Evolutionary conservation across 2,329 filamentous ascomycete species (phyloP).

Genomic region (Hypoxylon sp.): DNA sequence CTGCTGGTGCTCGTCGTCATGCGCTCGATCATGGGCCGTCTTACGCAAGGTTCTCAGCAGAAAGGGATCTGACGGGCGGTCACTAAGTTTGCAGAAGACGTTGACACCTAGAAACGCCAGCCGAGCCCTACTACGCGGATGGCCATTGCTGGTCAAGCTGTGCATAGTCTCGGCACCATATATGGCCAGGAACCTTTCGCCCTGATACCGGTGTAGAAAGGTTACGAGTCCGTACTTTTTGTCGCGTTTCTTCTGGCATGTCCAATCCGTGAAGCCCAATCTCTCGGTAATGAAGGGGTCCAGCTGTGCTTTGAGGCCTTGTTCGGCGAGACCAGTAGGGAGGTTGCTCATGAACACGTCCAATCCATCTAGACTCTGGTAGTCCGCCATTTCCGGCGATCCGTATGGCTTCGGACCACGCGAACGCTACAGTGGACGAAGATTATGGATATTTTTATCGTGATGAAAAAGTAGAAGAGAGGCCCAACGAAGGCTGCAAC

Average conservation of each 20-base stretch:
- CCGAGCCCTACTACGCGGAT: slow-evolving; percentile 29
- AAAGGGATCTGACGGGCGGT: slow-evolving; percentile 46
- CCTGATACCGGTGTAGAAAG: slow-evolving; percentile 53
- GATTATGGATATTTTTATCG: no score
- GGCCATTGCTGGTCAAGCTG: slow-evolving; percentile 6
- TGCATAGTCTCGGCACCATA: slow-evolving; percentile 27
- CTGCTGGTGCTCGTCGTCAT: slow-evolving; percentile 37
- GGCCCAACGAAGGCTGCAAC: background rate
- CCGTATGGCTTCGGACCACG: slow-evolving; percentile 20
- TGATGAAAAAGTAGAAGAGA: no score
- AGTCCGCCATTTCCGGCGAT: background rate
- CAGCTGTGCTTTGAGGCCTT: slow-evolving; percentile 51
- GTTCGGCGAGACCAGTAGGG: slow-evolving; percentile 51
- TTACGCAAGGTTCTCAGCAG: slow-evolving; percentile 49
- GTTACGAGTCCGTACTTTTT: slow-evolving; percentile 51
- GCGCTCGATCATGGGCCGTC: slow-evolving; percentile 42
- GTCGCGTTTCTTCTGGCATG: slow-evolving; percentile 52
- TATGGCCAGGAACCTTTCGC: slow-evolving; percentile 50
- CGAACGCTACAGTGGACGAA: background rate
- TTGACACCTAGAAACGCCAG: slow-evolving; percentile 42
- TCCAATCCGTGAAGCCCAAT: slow-evolving; percentile 54
- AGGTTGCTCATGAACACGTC: slow-evolving; percentile 57
- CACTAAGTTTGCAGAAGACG: slow-evolving; percentile 49
- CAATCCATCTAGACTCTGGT: slow-evolving; percentile 41
- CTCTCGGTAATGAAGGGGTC: slow-evolving; percentile 48